Evolutionary conservation across 1,139 yeast genomes (phyloP).

Genomic region (Zygosaccharomyces pseudobailii): DNA sequence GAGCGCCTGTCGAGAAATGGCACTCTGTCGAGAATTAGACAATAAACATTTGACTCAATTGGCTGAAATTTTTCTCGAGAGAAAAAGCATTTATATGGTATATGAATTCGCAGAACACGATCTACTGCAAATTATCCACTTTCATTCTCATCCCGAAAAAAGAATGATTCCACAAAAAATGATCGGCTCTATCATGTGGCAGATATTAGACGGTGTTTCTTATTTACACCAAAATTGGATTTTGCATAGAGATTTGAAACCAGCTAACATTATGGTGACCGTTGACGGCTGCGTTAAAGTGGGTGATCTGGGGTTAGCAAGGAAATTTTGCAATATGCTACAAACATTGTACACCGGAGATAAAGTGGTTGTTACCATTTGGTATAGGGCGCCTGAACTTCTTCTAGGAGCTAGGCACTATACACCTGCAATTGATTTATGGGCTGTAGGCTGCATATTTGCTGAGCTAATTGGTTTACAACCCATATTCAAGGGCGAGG

Average conservation of each 20-base stretch:
- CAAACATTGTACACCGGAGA: slow-evolving; percentile 92
- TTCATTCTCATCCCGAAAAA: slow-evolving; percentile 84
- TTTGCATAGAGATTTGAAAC: slow-evolving; percentile 89
- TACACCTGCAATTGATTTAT: slow-evolving; percentile 88
- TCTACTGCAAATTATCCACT: slow-evolving; percentile 84
- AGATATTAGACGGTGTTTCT: slow-evolving; percentile 83
- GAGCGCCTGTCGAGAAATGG: slow-evolving; percentile 94
- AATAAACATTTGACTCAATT: slow-evolving; percentile 77
- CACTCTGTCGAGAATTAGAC: slow-evolving; percentile 80
- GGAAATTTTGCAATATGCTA: slow-evolving; percentile 82
- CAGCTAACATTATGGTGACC: slow-evolving; percentile 97
- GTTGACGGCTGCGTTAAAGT: slow-evolving; percentile 85
- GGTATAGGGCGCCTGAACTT: slow-evolving; percentile 97
- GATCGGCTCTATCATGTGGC: slow-evolving; percentile 84
- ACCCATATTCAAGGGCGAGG: slow-evolving; percentile 97
- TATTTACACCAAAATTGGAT: slow-evolving; percentile 95
- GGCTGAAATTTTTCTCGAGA: slow-evolving; percentile 82
- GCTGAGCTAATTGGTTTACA: slow-evolving; percentile 85
- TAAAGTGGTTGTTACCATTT: slow-evolving; percentile 94
- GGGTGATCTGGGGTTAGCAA: slow-evolving; percentile 92
- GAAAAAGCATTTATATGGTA: slow-evolving; percentile 88
- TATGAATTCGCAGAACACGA: slow-evolving; percentile 97
- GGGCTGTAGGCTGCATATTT: slow-evolving; percentile 97
- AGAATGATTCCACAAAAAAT: slow-evolving; percentile 73
- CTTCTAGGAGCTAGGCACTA: slow-evolving; percentile 88